Conservation (phyloP, 345 rosid species). For the Geranium brycei region DNA sequence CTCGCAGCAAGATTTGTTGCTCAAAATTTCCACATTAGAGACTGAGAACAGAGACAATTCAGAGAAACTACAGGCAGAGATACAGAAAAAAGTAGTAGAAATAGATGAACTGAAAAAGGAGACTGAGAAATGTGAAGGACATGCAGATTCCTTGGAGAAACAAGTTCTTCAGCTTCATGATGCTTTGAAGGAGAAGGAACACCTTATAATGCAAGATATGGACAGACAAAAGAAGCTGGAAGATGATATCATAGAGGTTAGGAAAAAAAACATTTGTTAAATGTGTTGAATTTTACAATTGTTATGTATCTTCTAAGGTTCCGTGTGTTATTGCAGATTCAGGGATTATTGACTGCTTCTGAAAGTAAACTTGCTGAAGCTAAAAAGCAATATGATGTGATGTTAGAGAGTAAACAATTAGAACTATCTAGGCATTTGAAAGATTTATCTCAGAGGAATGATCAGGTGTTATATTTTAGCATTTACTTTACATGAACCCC, state of each 20-base stretch:
- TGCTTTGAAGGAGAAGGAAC: conserved; percentile 54
- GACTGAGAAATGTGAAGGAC: conserved; percentile 32
- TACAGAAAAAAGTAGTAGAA: conserved; percentile 37
- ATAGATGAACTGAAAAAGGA: conserved; percentile 34
- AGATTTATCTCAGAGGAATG: conserved; percentile 83
- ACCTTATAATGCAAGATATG: conserved; percentile 35
- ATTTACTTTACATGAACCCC: conserved; percentile 9
- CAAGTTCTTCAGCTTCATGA: conserved; percentile 42
- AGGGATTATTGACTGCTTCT: conserved; percentile 39
- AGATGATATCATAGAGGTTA: conserved; percentile 54
- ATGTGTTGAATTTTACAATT: conserved; percentile 4
- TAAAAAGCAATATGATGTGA: conserved; percentile 50
- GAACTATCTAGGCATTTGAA: conserved; percentile 79
- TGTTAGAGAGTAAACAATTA: conserved; percentile 74
- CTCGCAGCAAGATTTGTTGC: conserved; percentile 49
- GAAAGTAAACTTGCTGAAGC: conserved; percentile 64
- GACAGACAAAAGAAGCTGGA: conserved; percentile 49
- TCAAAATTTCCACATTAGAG: conserved; percentile 46
- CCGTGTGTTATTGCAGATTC: conserved; percentile 40
- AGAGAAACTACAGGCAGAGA: conserved; percentile 44
- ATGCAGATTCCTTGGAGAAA: conserved; percentile 36
- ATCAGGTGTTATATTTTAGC: conserved; percentile 42
- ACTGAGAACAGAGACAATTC: conserved; percentile 37
- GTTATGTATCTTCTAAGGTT: conserved; percentile 8
- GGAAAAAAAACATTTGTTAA: conserved; percentile 2